A percentile compares a stretch with the other conserved stretches of the same genome.
Conservation (phyloP, 441 rosid species). For the Jatropha podagrica region DNA sequence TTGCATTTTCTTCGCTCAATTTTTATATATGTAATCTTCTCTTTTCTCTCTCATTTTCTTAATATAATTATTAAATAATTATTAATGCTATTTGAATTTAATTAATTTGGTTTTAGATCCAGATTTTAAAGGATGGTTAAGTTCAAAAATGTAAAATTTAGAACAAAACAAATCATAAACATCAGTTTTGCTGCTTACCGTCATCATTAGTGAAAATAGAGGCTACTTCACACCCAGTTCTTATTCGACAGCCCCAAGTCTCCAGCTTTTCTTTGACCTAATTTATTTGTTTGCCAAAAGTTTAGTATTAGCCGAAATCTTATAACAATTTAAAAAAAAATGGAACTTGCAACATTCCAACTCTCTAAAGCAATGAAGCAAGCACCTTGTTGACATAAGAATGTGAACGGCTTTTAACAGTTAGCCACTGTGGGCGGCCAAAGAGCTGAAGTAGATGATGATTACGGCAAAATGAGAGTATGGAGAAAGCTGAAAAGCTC, state of each 20-base stretch:
- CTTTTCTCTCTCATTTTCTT: too few relatives aligned
- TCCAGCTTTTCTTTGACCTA: conserved; percentile 71
- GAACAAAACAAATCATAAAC: background rate
- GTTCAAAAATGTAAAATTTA: background rate
- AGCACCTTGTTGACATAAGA: conserved; percentile 67
- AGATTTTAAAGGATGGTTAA: background rate
- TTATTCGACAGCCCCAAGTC: conserved; percentile 61
- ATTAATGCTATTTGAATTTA: too few relatives aligned
- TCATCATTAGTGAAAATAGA: conserved; percentile 45
- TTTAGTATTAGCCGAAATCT: background rate
- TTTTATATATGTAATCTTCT: too few relatives aligned
- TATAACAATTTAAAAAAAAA: background rate
- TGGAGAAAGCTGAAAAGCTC: conserved; percentile 81
- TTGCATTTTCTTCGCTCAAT: too few relatives aligned
- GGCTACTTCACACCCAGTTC: conserved; percentile 49
- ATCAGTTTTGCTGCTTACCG: conserved; percentile 32
- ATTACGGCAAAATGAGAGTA: conserved; percentile 85
- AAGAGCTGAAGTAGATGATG: conserved; percentile 91
- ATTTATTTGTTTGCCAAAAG: background rate
- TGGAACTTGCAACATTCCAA: background rate
- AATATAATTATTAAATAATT: too few relatives aligned
- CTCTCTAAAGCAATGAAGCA: background rate
- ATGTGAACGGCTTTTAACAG: conserved; percentile 66
- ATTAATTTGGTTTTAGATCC: too few relatives aligned
- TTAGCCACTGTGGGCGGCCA: conserved; percentile 91